Base-by-base conservation (phyloP, 257 asterid species). In the Petrea volubilis region DNA sequence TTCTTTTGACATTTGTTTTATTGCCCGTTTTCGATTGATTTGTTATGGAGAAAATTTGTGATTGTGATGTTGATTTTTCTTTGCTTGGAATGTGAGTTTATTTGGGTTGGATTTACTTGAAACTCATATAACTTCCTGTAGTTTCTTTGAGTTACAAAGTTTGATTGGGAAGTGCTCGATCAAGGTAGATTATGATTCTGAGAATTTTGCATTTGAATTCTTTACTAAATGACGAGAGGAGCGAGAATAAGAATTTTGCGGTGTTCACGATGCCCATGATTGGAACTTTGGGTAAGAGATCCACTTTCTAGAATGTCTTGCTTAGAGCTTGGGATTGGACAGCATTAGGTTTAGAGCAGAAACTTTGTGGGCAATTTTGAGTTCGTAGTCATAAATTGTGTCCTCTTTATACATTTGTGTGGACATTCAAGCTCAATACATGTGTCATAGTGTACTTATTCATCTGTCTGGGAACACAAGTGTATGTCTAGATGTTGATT, bases 101-200 rank as follows among this genome's bases (percentile, higher is more conserved):
- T 44, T 33, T 71, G 33, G 58, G 60, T 71, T 70, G 60, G 24
- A 21, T 24, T 61, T 61, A 14, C 31, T 71, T 62, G 65, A 53
- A 25, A 38, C 6, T 7, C 25, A 51, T 51, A 8, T 49, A 62
- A 17, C 70, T 72, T 46, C 31, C 7, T 63, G 74, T 23, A 47
- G 61, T 72, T 68, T 40, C 38, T 7, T 66, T 60, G 53, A 53
- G 74, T 70, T 74, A 55, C 75, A 27, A 20, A 56, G 55, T 78
- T 78, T 69, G 70, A 63, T 64, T 66, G 60, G 52, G 31, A 49
- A 77, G 47, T 74, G 25, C 46, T 34, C 49, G 21, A 33, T 60
- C 51, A 33, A 8, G 72, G 66, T 24, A 18, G 60, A 72, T 53
- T 65, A 12, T 40, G 56, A 61, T 59, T 46, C 34, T 63, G 28